phyloP scores from a whole-genome alignment of 768 basidiomycete genomes.

The Clitopilus hobsonii region DNA sequence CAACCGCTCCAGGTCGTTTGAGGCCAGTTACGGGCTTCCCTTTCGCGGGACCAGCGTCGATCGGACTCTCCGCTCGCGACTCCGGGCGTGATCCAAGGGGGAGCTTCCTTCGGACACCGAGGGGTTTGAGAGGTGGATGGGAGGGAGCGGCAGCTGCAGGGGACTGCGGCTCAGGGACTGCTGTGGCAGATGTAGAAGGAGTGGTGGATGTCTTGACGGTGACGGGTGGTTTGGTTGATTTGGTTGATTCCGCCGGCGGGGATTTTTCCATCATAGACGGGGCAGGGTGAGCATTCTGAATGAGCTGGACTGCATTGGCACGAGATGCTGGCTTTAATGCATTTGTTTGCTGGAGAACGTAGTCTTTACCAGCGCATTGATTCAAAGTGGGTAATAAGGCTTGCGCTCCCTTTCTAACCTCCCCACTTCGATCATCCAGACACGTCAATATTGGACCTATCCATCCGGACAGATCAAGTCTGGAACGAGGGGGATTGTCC shows the following conservation, averaged over 20 bases:
- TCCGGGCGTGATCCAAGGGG: constrained; percentile 58
- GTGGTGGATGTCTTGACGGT: constrained; percentile 23
- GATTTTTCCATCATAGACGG: constrained; percentile 19
- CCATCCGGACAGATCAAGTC: constrained; percentile 70
- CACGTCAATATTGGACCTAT: constrained; percentile 61
- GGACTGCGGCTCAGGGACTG: constrained; percentile 37
- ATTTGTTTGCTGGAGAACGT: constrained; percentile 81
- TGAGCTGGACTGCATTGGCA: constrained; percentile 76
- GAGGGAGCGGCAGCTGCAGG: constrained; percentile 25
- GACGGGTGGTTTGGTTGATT: constrained; percentile 17
- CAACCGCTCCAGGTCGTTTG: constrained; percentile 37
- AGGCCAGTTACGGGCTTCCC: constrained; percentile 31
- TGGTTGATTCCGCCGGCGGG: constrained; percentile 18
- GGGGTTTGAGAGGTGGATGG: constrained; percentile 44
- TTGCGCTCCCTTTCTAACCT: constrained; percentile 90
- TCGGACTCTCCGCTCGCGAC: constrained; percentile 38
- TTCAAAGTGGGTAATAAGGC: constrained; percentile 76
- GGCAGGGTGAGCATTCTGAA: constrained; percentile 76
- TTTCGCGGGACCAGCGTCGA: constrained; percentile 30
- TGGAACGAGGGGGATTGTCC: constrained; percentile 46
- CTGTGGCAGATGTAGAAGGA: constrained; percentile 36
- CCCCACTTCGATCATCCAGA: constrained; percentile 86
- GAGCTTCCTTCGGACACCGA: constrained; percentile 68
- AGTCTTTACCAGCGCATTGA: constrained; percentile 71
- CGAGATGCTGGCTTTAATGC: constrained; percentile 91